A percentile compares a stretch with the other conserved stretches of the same genome.
phyloP scores from a whole-genome alignment of 208 protist genomes.

The Entamoeba nuttalli region DNA sequence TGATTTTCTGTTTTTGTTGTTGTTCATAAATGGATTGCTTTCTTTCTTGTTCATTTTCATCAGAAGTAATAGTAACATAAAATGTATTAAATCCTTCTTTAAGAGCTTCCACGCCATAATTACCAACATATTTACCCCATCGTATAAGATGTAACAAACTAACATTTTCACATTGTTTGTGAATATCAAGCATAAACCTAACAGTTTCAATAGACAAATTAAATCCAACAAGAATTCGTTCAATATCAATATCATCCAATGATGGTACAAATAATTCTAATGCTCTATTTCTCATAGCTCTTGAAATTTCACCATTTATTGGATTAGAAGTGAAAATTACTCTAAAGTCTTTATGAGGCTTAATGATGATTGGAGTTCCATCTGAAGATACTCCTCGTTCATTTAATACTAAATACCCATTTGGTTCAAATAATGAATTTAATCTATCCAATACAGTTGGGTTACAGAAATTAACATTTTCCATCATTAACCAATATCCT shows the following conservation, averaged over 20 bases:
- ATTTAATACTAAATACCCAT: slow-evolving; percentile 41
- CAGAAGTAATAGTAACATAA: background rate
- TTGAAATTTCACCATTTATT: background rate
- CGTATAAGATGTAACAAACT: background rate
- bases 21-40: background rate
- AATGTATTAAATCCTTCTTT: background rate
- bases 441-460: slow-evolving; percentile 94
- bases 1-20: background rate
- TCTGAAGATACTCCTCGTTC: background rate
- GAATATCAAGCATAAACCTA: background rate
- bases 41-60: background rate
- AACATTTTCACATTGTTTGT: background rate
- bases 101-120: background rate
- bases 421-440: slow-evolving; percentile 94
- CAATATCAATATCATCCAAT: background rate
- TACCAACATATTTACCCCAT: background rate
- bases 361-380: background rate
- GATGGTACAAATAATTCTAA: background rate
- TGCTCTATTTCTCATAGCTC: background rate
- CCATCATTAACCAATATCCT: slow-evolving; percentile 93
- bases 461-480: slow-evolving; percentile 97
- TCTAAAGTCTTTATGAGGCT: background rate
- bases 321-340: background rate
- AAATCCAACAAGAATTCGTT: background rate
- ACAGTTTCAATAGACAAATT: background rate